Conservation (phyloP, 164 flowering plant genomes). For the Macadamia tetraphylla region DNA sequence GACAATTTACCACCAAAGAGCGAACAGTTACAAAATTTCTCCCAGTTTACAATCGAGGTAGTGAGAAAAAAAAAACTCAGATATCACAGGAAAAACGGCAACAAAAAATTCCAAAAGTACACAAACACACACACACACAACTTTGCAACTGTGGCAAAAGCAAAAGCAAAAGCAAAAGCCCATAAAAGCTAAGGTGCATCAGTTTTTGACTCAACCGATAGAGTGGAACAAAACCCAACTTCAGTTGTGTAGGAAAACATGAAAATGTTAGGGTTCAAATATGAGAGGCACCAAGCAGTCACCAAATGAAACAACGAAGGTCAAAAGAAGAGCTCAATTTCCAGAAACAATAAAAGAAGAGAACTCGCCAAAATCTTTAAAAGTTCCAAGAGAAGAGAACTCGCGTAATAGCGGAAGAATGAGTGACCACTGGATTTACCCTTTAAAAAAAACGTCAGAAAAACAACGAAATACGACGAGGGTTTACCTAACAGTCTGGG, state of each 20-base stretch:
- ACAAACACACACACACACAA: no score
- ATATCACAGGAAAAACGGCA: neutral
- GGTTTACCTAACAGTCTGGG: conserved; percentile 28
- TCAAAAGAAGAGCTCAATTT: neutral
- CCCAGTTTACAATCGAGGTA: neutral
- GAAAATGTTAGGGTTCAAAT: neutral
- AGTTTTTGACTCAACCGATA: no score
- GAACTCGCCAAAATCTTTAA: conserved; percentile 1
- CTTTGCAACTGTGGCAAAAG: no score
- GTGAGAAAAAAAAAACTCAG: neutral
- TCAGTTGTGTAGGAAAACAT: neutral
- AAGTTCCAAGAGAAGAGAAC: neutral
- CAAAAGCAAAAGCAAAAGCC: no score
- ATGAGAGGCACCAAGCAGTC: neutral
- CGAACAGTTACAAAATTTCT: neutral
- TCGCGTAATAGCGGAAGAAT: no score
- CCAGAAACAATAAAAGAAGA: neutral
- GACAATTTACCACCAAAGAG: neutral
- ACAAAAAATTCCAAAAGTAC: neutral
- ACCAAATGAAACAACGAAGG: no score
- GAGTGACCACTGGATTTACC: no score
- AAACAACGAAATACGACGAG: conserved; percentile 12
- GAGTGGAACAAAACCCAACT: neutral
- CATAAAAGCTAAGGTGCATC: neutral
- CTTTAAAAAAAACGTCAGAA: neutral